These are phyloP conservation scores for Pythium brassicae DNA, from an alignment of 352 stramenopile species.

Conservation along the genomic window DNA sequence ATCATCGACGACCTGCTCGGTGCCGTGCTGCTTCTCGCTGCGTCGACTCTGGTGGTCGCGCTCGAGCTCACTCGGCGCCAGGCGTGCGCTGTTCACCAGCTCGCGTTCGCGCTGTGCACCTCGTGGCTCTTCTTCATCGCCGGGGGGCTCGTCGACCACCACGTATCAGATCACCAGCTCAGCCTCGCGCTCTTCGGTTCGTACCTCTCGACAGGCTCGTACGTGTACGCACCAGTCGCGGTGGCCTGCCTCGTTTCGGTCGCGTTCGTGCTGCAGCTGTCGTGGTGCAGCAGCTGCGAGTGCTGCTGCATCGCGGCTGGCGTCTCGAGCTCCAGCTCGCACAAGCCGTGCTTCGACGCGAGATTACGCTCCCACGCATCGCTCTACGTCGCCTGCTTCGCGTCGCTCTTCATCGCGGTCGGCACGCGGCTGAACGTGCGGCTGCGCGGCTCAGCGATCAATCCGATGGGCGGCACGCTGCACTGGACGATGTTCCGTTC, in stretches of 20 bases:
- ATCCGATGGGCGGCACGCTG: conserved; percentile 67
- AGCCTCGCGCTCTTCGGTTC: conserved; percentile 60
- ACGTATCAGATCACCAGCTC: conserved; percentile 70
- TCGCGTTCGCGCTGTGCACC: conserved; percentile 57
- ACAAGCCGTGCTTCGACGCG: conserved; percentile 45
- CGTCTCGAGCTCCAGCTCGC: conserved; percentile 9
- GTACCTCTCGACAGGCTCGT: conserved; percentile 50
- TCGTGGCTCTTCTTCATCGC: conserved; percentile 55
- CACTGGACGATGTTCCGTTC: conserved; percentile 68
- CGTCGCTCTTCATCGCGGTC: conserved; percentile 48
- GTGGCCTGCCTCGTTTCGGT: conserved; percentile 31
- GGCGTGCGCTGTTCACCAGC: conserved; percentile 64
- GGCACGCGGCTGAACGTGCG: conserved; percentile 69
- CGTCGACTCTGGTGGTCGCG: conserved; percentile 35
- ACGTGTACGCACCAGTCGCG: conserved; percentile 56
- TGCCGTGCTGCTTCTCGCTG: conserved; percentile 51
- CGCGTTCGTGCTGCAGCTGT: conserved; percentile 38
- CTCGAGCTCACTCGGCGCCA: conserved; percentile 69
- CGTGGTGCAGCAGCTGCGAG: conserved; percentile 43
- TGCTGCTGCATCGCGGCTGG: conserved; percentile 57
- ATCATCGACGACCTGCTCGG: conserved; percentile 78
- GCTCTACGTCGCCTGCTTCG: conserved; percentile 42
- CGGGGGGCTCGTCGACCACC: conserved; percentile 66
- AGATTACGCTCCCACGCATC: conserved; percentile 48
- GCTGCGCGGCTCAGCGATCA: conserved; percentile 66